Evolutionary conservation across 768 basidiomycete species (phyloP).

Genomic region (Lentinus tigrinus): DNA sequence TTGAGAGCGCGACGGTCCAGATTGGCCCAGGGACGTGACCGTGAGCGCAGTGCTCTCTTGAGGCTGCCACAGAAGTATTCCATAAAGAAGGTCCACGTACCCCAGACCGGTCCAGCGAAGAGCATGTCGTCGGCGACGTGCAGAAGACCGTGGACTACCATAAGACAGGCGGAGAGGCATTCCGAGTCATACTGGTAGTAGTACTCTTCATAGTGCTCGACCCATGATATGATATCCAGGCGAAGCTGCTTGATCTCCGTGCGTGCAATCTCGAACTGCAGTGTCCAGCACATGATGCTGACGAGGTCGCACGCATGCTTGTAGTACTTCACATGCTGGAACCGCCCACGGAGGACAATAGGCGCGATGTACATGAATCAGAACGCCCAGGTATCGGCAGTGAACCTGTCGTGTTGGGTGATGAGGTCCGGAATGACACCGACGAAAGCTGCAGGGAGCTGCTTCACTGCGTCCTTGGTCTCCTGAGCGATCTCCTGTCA

Average conservation of each 20-base stretch:
- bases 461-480: conserved; percentile 25
- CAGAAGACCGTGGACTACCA: conserved; percentile 31
- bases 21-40: conserved; percentile 16
- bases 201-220: conserved; percentile 35
- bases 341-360: conserved; percentile 33
- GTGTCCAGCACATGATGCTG: conserved; percentile 32
- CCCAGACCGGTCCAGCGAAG: conserved; percentile 22
- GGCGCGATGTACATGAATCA: conserved; percentile 41
- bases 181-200: conserved; percentile 27
- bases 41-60: conserved; percentile 18
- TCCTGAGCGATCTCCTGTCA: conserved; percentile 40
- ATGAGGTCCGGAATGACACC: conserved; percentile 31
- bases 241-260: conserved; percentile 28
- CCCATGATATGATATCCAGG: conserved; percentile 34
- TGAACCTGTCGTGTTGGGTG: conserved; percentile 22
- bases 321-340: conserved; percentile 34
- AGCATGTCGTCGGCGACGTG: conserved; percentile 27
- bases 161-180: conserved; percentile 26
- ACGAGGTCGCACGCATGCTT: conserved; percentile 40
- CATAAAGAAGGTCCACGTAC: conserved; percentile 27
- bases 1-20: conserved; percentile 12
- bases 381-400: conserved; percentile 38
- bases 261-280: conserved; percentile 33
- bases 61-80: conserved; percentile 25
- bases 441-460: conserved; percentile 38